These are phyloP conservation scores for Trametes versicolor DNA, from an alignment of 1,284 basidiomycete species.

Conservation along the genomic window DNA sequence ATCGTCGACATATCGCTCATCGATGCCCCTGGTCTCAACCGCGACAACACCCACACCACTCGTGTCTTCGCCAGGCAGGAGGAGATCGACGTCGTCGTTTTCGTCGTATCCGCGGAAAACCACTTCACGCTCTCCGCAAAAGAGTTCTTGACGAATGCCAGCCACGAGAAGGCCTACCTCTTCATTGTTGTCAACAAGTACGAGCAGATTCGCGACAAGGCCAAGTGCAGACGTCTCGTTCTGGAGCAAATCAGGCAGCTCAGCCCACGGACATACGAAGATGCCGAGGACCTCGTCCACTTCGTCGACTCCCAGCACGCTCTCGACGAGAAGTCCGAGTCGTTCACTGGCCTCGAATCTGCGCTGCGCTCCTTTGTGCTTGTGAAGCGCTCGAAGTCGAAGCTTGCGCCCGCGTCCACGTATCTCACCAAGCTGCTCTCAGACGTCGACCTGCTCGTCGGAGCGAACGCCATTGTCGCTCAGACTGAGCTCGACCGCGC, in stretches of 20 bases:
- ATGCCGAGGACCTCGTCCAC: constrained; percentile 94
- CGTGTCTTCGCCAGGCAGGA: constrained; percentile 96
- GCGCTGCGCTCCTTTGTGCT: constrained; percentile 95
- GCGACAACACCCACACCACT: constrained; percentile 96
- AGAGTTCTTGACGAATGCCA: constrained; percentile 94
- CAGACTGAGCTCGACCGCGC: constrained; percentile 84
- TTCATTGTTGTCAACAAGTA: constrained; percentile 99
- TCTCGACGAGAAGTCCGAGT: constrained; percentile 67
- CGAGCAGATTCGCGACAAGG: constrained; percentile 96
- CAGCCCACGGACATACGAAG: constrained; percentile 91
- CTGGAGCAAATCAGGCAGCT: constrained; percentile 96
- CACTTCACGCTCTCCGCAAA: constrained; percentile 97
- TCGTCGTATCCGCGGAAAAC: constrained; percentile 98
- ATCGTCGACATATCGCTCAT: constrained; percentile 98
- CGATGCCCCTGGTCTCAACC: constrained; percentile 97
- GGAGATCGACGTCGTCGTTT: constrained; percentile 99
- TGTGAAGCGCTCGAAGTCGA: constrained; percentile 94
- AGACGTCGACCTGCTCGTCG: constrained; percentile 90
- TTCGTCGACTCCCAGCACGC: constrained; percentile 94
- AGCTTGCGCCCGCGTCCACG: constrained; percentile 94
- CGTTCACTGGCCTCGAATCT: constrained; percentile 92
- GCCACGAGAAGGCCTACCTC: constrained; percentile 97
- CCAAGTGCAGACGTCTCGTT: constrained; percentile 89
- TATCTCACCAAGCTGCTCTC: constrained; percentile 91
- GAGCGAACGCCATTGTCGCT: constrained; percentile 89